These are phyloP conservation scores for Lentithecium fluviatile DNA, from an alignment of 495 filamentous ascomycete genomes.

Conservation along the genomic window DNA sequence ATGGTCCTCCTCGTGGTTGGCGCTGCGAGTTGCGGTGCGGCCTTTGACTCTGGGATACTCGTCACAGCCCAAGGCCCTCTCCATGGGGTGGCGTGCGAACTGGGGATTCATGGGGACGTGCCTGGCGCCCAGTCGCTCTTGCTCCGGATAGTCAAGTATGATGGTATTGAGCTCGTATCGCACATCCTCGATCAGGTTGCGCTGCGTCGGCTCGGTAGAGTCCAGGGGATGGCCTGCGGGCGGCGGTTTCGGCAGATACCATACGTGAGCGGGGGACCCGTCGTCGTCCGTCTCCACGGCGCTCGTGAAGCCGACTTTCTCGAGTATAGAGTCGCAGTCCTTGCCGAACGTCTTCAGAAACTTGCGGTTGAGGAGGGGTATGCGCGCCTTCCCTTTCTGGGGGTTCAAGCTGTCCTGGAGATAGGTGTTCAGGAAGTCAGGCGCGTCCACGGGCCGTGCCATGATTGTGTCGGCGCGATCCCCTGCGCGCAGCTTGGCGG, in stretches of 20 bases:
- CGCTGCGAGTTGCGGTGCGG: constrained; percentile 2
- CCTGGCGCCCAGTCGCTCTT: constrained; percentile 47
- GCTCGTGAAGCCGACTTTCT: constrained; percentile 60
- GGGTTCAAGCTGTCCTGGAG: constrained; percentile 59
- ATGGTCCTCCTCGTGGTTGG: constrained; percentile 32
- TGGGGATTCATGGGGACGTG: constrained; percentile 40
- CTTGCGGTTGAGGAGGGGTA: constrained; percentile 67
- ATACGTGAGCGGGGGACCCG: constrained; percentile 14
- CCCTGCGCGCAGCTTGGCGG: constrained; percentile 56
- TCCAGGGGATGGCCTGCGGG: constrained; percentile 46
- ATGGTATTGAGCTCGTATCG: constrained; percentile 47
- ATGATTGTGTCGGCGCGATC: constrained; percentile 55
- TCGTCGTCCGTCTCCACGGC: constrained; percentile 22
- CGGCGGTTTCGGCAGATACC: constrained; percentile 49
- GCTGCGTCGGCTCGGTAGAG: constrained; percentile 42
- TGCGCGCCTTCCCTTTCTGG: constrained; percentile 49
- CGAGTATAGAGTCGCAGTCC: constrained; percentile 61
- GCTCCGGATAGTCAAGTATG: constrained; percentile 26
- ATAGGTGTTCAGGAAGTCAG: constrained; percentile 61
- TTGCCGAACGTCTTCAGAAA: constrained; percentile 68
- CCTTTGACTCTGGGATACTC: constrained; percentile 46
- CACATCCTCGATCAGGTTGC: constrained; percentile 56
- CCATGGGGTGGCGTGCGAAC: constrained; percentile 45
- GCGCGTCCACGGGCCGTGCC: constrained; percentile 51
- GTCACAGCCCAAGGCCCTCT: constrained; percentile 49